These are phyloP conservation scores for Aspergillus jensenii DNA, from an alignment of 2,329 filamentous ascomycete species.

Conservation along the genomic window DNA sequence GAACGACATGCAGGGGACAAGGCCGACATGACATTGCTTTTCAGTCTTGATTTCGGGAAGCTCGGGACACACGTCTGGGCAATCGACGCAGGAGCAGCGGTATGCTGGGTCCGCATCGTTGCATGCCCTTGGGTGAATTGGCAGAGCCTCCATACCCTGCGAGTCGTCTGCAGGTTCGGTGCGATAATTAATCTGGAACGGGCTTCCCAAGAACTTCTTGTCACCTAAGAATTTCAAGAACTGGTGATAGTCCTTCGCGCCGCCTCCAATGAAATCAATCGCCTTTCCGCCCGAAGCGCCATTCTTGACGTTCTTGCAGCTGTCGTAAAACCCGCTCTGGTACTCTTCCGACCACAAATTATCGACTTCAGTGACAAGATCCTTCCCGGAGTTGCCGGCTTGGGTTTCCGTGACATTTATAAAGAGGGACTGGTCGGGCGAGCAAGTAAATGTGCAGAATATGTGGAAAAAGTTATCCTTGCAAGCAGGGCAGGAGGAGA, in stretches of 20 bases:
- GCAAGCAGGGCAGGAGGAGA: slow-evolving; percentile 92
- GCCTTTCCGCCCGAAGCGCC: slow-evolving; percentile 89
- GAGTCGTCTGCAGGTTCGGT: slow-evolving; percentile 61
- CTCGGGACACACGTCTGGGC: slow-evolving; percentile 78
- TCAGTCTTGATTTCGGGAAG: slow-evolving; percentile 72
- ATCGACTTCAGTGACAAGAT: slow-evolving; percentile 82
- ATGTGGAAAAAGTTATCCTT: slow-evolving; percentile 98
- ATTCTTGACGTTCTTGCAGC: slow-evolving; percentile 99
- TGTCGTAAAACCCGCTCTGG: slow-evolving; percentile 86
- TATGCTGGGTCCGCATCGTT: slow-evolving; percentile 85
- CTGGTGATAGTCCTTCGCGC: slow-evolving; percentile 82
- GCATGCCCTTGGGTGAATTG: slow-evolving; percentile 78
- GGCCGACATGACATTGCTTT: slow-evolving; percentile 76
- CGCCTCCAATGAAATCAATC: slow-evolving; percentile 94
- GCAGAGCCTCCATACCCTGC: slow-evolving; percentile 67
- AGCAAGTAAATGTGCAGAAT: slow-evolving; percentile 98
- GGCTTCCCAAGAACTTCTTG: slow-evolving; percentile 85
- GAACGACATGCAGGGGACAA: slow-evolving; percentile 91
- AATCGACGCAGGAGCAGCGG: slow-evolving; percentile 92
- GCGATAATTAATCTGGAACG: slow-evolving; percentile 93
- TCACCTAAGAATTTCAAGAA: slow-evolving; percentile 91
- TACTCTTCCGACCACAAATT: slow-evolving; percentile 84
- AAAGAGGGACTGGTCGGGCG: slow-evolving; percentile 92
- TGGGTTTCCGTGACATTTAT: slow-evolving; percentile 82
- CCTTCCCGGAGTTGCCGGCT: slow-evolving; percentile 53